Evolutionary conservation across 2,329 filamentous ascomycete species (phyloP), one percentile per base, ranked within the genome.

Genomic region (Colletotrichum sp.): DNA sequence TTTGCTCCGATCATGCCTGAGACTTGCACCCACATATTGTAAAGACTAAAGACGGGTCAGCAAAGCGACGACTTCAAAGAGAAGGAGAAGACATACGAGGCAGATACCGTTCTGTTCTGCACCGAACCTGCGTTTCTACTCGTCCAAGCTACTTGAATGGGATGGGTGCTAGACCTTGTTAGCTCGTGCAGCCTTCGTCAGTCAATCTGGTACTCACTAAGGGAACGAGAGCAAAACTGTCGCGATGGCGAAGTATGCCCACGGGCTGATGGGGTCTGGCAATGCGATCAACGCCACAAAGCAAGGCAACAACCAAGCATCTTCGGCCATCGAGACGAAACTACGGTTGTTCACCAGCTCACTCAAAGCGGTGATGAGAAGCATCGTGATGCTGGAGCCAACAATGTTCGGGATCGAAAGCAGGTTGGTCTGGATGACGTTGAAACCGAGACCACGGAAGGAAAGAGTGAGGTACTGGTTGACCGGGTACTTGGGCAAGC

Each of bases 41-140:
- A 92, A 18, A 91, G 81, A 1, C 73, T 76, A 8, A 8, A 5
- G 4, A 9, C 1, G 6, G 9, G 55, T 63, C 6, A 69, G 52
- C 44, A 6, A 10, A 1, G 8, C 6, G 2, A 28, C 12, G 5
- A 4, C 16, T 24, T 3, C 91, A 81, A 2, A 90, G 8, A 85
- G 84, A 1, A 85, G 85, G 16, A 24, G 4, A 8, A 72, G 3
- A 76, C 83, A 76, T 76, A 84, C 84, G 90, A 90, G 2, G 89
- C 88, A 1, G 89, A 89, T 2, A 93, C 89, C 0, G 91, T 90
- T 15, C 92, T 83, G 13, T 90, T 92, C 10, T 90, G 86, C 2
- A 93, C 91, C 3, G 88, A 88, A 60, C 91, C 90, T 0, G 90
- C 87, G 78, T 93, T 93, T 62, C 90, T 87, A 3, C 89, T 90